Evolutionary conservation across 306 rosid genomes (phyloP).

Genomic region (Fragaria iinumae): DNA sequence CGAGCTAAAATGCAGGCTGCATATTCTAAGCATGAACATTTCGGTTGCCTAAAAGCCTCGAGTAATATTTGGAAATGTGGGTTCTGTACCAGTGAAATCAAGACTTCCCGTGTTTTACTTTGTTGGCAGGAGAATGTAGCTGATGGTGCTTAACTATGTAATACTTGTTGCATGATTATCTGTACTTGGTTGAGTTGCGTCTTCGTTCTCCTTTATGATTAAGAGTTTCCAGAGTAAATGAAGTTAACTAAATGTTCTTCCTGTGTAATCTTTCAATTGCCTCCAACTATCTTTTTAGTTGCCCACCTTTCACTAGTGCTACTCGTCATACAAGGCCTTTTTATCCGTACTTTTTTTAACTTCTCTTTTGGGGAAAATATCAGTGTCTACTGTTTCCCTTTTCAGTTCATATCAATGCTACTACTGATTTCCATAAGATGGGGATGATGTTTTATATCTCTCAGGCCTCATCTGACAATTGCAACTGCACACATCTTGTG

Average conservation of each 20-base stretch:
- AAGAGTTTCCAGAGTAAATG: no score
- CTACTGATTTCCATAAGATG: neutral
- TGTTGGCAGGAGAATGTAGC: neutral
- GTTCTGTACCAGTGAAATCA: neutral
- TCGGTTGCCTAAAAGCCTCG: neutral
- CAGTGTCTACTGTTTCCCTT: neutral
- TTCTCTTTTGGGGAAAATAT: neutral
- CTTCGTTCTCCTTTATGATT: neutral
- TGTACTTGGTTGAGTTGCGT: neutral
- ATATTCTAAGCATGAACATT: neutral
- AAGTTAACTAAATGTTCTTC: no score
- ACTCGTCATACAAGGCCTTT: neutral
- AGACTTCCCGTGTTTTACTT: neutral
- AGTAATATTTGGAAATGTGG: neutral
- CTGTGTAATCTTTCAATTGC: no score
- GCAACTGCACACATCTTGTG: conserved; percentile 44
- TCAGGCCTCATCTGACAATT: conserved; percentile 56
- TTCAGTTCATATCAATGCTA: neutral
- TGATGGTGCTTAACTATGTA: neutral
- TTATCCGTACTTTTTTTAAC: neutral
- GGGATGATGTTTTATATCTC: conserved; percentile 15
- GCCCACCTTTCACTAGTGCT: neutral
- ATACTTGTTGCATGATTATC: neutral
- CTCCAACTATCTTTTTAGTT: no score
- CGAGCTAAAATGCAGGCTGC: neutral